A percentile compares a stretch with the other conserved stretches of the same genome.
These are phyloP conservation scores for Hippophae rhamnoides DNA, from an alignment of 306 rosid species.

Conservation along the genomic window DNA sequence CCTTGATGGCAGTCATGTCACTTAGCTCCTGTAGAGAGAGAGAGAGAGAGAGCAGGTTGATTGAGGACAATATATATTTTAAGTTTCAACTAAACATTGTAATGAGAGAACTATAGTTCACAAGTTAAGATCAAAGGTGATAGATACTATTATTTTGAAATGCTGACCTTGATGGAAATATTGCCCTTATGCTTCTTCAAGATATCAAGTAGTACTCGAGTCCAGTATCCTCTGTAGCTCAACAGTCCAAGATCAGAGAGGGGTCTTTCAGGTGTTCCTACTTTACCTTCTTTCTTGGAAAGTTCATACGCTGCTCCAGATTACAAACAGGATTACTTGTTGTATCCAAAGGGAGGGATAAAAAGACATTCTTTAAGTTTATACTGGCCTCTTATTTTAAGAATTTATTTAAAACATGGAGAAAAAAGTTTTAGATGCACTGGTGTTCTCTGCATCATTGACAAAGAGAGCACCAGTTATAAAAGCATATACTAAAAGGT, in stretches of 20 bases:
- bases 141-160: conserved; percentile 2
- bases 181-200: conserved; percentile 94
- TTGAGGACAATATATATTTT: too few species aligned
- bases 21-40: conserved; percentile 68
- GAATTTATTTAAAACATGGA: too few species aligned
- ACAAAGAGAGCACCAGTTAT: too few species aligned
- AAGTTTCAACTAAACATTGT: neutral
- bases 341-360: conserved; percentile 4
- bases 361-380: neutral
- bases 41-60: neutral
- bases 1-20: conserved; percentile 98
- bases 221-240: conserved; percentile 99
- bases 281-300: conserved; percentile 94
- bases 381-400: neutral
- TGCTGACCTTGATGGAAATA: conserved; percentile 80
- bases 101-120: neutral
- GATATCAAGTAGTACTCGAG: conserved; percentile 87
- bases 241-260: conserved; percentile 94
- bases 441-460: too few species aligned
- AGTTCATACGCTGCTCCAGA: conserved; percentile 84
- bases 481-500: too few species aligned
- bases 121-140: neutral
- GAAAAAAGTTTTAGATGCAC: too few species aligned
- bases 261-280: conserved; percentile 98
- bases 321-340: conserved; percentile 18